Conservation (phyloP, 2,329 filamentous ascomycete genomes). For the Trichophyton simii region DNA sequence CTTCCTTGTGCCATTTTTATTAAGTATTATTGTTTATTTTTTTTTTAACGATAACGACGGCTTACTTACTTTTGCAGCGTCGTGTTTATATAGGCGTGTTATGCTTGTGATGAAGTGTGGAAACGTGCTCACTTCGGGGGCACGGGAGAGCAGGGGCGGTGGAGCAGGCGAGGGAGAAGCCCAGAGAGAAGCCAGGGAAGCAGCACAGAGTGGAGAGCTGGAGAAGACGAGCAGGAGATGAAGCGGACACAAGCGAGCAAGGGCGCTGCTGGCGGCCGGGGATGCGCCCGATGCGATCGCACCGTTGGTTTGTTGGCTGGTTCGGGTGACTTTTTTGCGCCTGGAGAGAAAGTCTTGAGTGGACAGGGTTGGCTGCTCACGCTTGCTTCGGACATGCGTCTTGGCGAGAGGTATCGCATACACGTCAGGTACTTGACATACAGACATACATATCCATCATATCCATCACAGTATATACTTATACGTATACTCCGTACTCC, state of each 20-base stretch:
- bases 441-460: too few species aligned
- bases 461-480: too few species aligned
- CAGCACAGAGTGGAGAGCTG: background rate
- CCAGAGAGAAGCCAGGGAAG: too few species aligned
- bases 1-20: too few species aligned
- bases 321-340: background rate
- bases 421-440: too few species aligned
- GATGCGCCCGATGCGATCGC: background rate
- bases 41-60: too few species aligned
- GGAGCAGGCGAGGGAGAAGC: background rate
- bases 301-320: background rate
- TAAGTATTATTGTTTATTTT: too few species aligned
- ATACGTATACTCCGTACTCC: too few species aligned
- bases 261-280: background rate
- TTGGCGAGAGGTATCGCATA: too few species aligned
- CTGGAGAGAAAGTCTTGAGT: too few species aligned
- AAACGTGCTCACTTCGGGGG: background rate
- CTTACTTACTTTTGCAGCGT: too few species aligned
- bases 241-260: background rate
- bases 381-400: too few species aligned
- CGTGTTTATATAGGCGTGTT: background rate
- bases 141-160: background rate
- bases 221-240: background rate
- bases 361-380: background rate
- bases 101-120: background rate